Percentiles rank a stretch among this genome's conserved stretches.
Conservation (phyloP, 2,329 filamentous ascomycete genomes). For the Neonectria faginata region DNA sequence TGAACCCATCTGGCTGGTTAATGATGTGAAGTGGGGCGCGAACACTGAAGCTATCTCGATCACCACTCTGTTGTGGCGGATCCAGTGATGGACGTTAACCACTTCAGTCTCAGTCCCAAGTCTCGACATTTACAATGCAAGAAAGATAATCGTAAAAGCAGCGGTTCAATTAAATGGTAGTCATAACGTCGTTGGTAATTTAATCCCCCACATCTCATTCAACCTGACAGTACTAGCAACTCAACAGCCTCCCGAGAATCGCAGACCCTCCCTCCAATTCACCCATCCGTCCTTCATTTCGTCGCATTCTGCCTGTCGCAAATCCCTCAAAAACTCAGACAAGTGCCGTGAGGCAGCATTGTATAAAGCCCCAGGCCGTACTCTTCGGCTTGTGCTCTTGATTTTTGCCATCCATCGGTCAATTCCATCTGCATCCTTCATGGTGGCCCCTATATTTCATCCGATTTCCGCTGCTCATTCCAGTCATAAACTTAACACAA, state of each 20-base stretch:
- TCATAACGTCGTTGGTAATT: conserved; percentile 21
- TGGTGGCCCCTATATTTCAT: conserved; percentile 21
- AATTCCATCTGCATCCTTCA: conserved; percentile 19
- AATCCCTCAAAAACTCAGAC: conserved; percentile 43
- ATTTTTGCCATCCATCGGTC: conserved; percentile 37
- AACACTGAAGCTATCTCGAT: not conserved
- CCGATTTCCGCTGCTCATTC: conserved; percentile 1
- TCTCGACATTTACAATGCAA: not conserved
- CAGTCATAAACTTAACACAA: conserved; percentile 26
- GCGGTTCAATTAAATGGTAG: conserved; percentile 3
- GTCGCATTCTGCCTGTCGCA: conserved; percentile 1
- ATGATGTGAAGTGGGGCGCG: not conserved
- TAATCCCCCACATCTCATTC: conserved; percentile 31
- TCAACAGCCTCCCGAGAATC: conserved; percentile 39
- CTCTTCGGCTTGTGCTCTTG: conserved; percentile 27
- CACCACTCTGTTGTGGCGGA: not conserved
- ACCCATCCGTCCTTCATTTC: conserved; percentile 14
- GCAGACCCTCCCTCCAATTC: conserved; percentile 32
- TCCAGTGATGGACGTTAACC: not conserved
- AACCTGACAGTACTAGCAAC: conserved; percentile 36
- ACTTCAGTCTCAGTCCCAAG: not conserved
- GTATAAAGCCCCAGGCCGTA: conserved; percentile 50
- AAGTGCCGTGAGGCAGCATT: conserved; percentile 63
- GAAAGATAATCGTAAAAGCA: not conserved
- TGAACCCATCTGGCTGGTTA: conserved; percentile 6